Evolutionary conservation across 371 early-diverging fungal genomes (phyloP), one percentile per base, ranked within the genome.

Genomic region (Apophysomyces variabilis): DNA sequence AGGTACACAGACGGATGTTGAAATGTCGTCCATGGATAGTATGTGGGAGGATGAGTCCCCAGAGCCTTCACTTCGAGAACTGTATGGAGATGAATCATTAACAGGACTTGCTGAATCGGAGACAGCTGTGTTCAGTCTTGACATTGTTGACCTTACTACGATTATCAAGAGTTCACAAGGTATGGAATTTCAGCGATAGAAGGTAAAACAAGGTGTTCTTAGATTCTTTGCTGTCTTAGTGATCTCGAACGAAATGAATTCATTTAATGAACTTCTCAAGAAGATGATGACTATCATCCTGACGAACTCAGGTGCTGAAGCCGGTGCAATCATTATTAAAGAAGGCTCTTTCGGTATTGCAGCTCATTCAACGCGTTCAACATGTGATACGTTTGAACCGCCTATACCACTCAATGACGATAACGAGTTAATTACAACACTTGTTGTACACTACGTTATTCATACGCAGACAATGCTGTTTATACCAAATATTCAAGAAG

Each of bases 131-230:
- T 70, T 79, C 7, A 73, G 77, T 1, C 66, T 82, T 0, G 82
- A 82, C 67, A 79, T 82, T 66, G 71, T 82, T n/a, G 82, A 82
- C 50, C 66, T 82, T 3, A 73, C 79, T 6, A 79, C 82, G 0
- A 82, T 82, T 32, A 74, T 82, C 50, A 82, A 79, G 46, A 82
- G 82, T 41, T 73, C 79, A 1, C 82, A 82, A 73, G 77, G 77
- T 74, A 76, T 26, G 32, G 32, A 26, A 26, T 26, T 26, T 26
- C 32, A 26, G 32, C 32, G 32, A 26, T 3, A 26, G 32, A 26
- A 26, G 32, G 58, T 21, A 7, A 21, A 21, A 38, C 35, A 37
- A 45, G 13, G n/a, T 1, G 38, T 61, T 21, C 26, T 6, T n/a
- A 18, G 41, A 4, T 44, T 21, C 45, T 2, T 13, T 44, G 16